Conservation (phyloP, 2,329 filamentous ascomycete species). For the Botrytis pseudocinerea region DNA sequence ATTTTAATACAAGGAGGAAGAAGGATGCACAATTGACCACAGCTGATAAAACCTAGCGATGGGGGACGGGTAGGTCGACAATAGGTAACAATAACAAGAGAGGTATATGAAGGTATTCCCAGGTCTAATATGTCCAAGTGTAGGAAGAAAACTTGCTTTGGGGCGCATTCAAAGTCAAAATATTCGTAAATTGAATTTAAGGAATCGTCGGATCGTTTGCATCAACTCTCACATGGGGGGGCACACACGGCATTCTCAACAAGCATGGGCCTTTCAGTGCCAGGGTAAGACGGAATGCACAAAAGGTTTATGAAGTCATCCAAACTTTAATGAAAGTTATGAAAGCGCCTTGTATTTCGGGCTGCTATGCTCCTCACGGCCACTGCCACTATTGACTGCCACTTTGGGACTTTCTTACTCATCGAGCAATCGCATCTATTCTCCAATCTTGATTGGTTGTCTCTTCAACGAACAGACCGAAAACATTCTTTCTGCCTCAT, state of each 20-base stretch:
- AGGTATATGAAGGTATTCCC: conserved; percentile 12
- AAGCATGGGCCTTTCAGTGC: not conserved
- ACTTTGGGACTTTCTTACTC: not conserved
- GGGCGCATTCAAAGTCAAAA: conserved; percentile 12
- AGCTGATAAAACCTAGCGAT: not conserved
- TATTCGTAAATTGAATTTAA: not conserved
- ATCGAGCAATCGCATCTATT: not conserved
- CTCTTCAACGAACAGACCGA: not conserved
- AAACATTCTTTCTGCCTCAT: not conserved
- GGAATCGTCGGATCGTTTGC: conserved; percentile 23
- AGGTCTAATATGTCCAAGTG: not conserved
- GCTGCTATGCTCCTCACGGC: not conserved
- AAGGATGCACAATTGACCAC: not conserved
- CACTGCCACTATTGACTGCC: not conserved
- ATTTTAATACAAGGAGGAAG: not conserved
- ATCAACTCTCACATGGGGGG: conserved; percentile 12
- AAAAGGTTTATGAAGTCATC: conserved; percentile 7
- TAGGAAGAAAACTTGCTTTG: conserved; percentile 9
- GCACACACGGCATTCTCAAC: not conserved
- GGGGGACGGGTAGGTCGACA: not conserved
- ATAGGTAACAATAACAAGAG: not conserved
- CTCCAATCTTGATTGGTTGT: not conserved
- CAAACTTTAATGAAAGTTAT: not conserved
- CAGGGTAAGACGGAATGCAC: conserved; percentile 1
- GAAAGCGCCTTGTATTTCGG: not conserved